phyloP scores from a whole-genome alignment of 1,284 basidiomycete species.

The Cystobasidiaceae sp. region DNA sequence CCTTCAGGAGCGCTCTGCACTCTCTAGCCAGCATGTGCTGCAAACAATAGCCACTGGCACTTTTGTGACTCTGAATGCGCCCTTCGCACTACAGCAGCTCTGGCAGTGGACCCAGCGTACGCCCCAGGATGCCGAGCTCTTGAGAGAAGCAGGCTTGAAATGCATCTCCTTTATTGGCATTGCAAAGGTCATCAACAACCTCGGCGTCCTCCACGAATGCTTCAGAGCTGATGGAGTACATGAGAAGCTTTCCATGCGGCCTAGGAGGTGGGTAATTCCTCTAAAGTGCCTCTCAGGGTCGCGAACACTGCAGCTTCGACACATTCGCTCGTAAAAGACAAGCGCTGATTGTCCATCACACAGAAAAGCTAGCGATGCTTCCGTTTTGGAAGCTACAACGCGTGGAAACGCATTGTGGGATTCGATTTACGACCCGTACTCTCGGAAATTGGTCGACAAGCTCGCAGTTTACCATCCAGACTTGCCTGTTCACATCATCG shows the following conservation, averaged over 20 bases:
- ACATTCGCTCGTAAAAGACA: constrained; percentile 14
- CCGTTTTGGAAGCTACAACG: no score
- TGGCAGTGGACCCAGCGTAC: constrained; percentile 67
- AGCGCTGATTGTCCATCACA: no score
- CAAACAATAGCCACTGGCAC: constrained; percentile 63
- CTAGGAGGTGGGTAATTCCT: constrained; percentile 66
- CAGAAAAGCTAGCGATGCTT: no score
- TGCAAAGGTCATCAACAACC: constrained; percentile 61
- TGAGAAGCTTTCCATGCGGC: constrained; percentile 58
- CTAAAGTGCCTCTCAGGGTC: no score
- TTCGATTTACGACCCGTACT: constrained; percentile 85
- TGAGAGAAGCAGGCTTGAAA: constrained; percentile 90
- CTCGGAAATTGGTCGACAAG: constrained; percentile 81
- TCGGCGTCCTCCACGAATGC: constrained; percentile 66
- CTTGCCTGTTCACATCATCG: constrained; percentile 78
- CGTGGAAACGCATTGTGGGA: no score
- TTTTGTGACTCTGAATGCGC: constrained; percentile 73
- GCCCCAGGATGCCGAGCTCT: constrained; percentile 62
- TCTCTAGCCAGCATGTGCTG: constrained; percentile 10
- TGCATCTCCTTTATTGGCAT: constrained; percentile 54
- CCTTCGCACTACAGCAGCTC: constrained; percentile 68
- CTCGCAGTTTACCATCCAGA: constrained; percentile 68
- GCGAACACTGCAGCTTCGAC: no score
- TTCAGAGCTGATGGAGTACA: constrained; percentile 74
- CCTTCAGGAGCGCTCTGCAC: constrained; percentile 12